Conservation (phyloP, 2,329 filamentous ascomycete species). For the Taxawa tesnikishii region DNA sequence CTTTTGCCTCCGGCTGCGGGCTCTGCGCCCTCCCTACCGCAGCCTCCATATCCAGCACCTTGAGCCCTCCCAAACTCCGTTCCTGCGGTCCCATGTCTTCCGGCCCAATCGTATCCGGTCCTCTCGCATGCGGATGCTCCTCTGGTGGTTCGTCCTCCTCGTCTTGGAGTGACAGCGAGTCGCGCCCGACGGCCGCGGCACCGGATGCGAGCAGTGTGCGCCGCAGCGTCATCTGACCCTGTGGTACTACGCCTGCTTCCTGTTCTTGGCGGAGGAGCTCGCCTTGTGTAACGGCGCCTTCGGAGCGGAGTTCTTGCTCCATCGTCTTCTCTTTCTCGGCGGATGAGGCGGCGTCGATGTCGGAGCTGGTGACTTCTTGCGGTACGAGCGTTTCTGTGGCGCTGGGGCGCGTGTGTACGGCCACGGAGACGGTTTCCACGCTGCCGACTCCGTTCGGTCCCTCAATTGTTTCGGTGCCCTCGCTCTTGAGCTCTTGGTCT, state of each 20-base stretch:
- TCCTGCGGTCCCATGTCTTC: constrained; percentile 73
- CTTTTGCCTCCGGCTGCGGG: neutral
- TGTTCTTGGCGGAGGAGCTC: constrained; percentile 81
- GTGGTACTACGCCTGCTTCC: constrained; percentile 64
- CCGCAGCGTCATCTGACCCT: constrained; percentile 37
- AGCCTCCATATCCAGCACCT: constrained; percentile 26
- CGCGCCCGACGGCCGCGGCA: constrained; percentile 14
- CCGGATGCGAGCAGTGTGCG: constrained; percentile 13
- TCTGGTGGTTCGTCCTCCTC: constrained; percentile 36
- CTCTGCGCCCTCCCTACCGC: constrained; percentile 21
- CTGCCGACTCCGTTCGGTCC: constrained; percentile 68
- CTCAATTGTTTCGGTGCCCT: constrained; percentile 69
- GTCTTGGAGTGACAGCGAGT: constrained; percentile 19
- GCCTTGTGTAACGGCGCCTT: constrained; percentile 61
- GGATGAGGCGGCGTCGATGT: neutral
- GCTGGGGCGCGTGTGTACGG: constrained; percentile 48
- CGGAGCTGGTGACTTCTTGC: neutral
- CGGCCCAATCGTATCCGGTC: constrained; percentile 73
- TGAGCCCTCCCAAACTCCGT: constrained; percentile 17
- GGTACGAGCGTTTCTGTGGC: constrained; percentile 8
- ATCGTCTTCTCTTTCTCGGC: constrained; percentile 1
- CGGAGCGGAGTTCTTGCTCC: constrained; percentile 20
- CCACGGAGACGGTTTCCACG: constrained; percentile 70
- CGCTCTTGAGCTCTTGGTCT: constrained; percentile 53
- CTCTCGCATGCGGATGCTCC: constrained; percentile 62